phyloP scores from a whole-genome alignment of 176 grass and related monocot species.

The Musa itinerans region DNA sequence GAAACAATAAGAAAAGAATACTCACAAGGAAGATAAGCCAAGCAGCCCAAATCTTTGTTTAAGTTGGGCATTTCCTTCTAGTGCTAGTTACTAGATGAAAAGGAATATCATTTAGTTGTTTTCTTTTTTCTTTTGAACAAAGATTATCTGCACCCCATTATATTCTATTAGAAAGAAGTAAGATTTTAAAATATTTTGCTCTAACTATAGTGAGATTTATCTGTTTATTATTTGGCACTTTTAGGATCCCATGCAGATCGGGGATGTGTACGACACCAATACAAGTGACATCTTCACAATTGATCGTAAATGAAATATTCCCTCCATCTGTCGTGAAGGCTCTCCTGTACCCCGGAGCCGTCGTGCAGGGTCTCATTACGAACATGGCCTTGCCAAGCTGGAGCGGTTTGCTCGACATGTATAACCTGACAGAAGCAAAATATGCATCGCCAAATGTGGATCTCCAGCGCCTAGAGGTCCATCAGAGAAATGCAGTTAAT shows the following conservation, averaged over 20 bases:
- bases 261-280: slow-evolving; percentile 87
- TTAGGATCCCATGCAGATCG: slow-evolving; percentile 87
- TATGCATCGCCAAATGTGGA: slow-evolving; percentile 69
- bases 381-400: slow-evolving; percentile 54
- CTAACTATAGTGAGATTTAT: slow-evolving; percentile 13
- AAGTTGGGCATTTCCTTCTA: neutral
- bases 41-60: neutral
- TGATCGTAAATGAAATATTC: slow-evolving; percentile 87
- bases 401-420: slow-evolving; percentile 58
- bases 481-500: slow-evolving; percentile 10
- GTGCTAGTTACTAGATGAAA: neutral
- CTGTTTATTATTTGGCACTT: slow-evolving; percentile 19
- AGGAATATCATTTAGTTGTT: neutral
- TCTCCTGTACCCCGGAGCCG: slow-evolving; percentile 71
- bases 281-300: slow-evolving; percentile 79
- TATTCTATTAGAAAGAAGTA: neutral
- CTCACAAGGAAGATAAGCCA: neutral
- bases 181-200: slow-evolving; percentile 1
- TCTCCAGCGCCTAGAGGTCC: slow-evolving; percentile 77
- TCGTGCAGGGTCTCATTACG: slow-evolving; percentile 38
- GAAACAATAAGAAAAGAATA: too few relatives aligned
- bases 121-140: neutral
- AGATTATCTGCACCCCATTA: neutral
- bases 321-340: slow-evolving; percentile 65
- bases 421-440: slow-evolving; percentile 81